A percentile compares a stretch with the other conserved stretches of the same genome.
Evolutionary conservation across 257 asterid genomes (phyloP).

Genomic region (Nicotiana tomentosiformis): DNA sequence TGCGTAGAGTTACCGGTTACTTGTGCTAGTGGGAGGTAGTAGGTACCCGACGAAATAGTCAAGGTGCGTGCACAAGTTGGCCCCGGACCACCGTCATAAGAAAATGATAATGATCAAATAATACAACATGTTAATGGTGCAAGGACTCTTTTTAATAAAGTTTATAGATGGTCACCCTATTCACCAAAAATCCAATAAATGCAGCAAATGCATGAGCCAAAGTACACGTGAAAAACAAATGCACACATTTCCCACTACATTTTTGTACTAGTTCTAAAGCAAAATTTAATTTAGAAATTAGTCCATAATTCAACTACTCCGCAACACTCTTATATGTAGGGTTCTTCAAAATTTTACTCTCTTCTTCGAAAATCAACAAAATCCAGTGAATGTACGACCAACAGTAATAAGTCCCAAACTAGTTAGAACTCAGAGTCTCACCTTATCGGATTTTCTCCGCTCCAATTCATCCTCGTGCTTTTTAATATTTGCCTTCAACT

Average conservation of each 20-base stretch:
- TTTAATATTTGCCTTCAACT: not conserved
- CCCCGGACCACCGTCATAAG: too few species aligned
- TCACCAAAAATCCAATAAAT: not conserved
- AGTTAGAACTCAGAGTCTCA: not conserved
- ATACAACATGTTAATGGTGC: not conserved
- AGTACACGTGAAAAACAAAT: not conserved
- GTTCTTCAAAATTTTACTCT: not conserved
- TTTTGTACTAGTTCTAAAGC: not conserved
- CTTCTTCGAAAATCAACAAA: not conserved
- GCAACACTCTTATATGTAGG: not conserved
- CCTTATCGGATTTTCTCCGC: slow-evolving; percentile 22
- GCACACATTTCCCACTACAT: not conserved
- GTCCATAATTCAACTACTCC: not conserved
- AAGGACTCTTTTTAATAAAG: not conserved
- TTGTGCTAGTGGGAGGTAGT: too few species aligned
- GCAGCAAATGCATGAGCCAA: not conserved
- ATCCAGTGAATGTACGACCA: not conserved
- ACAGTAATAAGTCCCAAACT: not conserved
- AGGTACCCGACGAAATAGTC: too few species aligned
- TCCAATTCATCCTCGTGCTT: slow-evolving; percentile 18
- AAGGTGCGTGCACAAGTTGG: too few species aligned
- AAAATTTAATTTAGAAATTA: not conserved
- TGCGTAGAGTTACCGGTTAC: too few species aligned
- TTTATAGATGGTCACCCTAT: not conserved
- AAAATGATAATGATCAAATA: too few species aligned